Evolutionary conservation across 163 green algal genomes (phyloP).

Genomic region (Scenedesmus sp.): DNA sequence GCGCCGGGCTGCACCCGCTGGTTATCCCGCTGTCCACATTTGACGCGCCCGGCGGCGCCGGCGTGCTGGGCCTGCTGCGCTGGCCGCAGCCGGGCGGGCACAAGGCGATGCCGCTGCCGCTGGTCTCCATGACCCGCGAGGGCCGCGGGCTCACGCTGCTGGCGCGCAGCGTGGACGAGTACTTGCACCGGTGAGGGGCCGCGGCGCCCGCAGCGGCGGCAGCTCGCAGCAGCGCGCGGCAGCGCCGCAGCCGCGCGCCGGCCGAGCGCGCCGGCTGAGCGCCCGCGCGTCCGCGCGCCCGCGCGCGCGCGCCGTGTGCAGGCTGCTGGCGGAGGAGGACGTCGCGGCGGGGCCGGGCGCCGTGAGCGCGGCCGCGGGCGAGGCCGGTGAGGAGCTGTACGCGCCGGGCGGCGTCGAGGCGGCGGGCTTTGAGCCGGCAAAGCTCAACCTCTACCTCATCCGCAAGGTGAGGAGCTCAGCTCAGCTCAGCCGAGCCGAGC

Average conservation of each 20-base stretch:
- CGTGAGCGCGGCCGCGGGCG: slow-evolving; percentile 58
- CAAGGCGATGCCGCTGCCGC: slow-evolving; percentile 60
- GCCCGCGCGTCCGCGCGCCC: background rate
- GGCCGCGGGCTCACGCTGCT: slow-evolving; percentile 58
- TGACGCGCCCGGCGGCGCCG: background rate
- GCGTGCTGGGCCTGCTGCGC: slow-evolving; percentile 66
- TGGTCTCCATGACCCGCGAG: slow-evolving; percentile 64
- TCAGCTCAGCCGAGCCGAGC: no score
- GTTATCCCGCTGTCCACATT: slow-evolving; percentile 66
- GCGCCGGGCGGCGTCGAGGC: slow-evolving; percentile 45
- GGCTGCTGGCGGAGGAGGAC: slow-evolving; percentile 74
- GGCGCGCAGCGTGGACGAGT: slow-evolving; percentile 76
- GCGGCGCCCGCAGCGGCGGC: background rate
- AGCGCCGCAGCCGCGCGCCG: background rate
- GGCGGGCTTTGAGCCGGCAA: slow-evolving; percentile 52
- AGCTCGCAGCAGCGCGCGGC: background rate
- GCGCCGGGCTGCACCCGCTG: slow-evolving; percentile 73
- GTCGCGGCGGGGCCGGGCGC: slow-evolving; percentile 18
- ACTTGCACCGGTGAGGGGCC: slow-evolving; percentile 66
- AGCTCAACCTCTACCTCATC: slow-evolving; percentile 66
- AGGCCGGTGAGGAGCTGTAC: slow-evolving; percentile 59
- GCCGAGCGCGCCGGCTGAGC: no score
- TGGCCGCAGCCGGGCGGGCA: slow-evolving; percentile 59
- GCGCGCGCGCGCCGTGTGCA: slow-evolving; percentile 22
- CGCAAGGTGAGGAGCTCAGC: slow-evolving; percentile 49